These are phyloP conservation scores for Hypericum androsaemum DNA, from an alignment of 345 rosid genomes.

Conservation along the genomic window DNA sequence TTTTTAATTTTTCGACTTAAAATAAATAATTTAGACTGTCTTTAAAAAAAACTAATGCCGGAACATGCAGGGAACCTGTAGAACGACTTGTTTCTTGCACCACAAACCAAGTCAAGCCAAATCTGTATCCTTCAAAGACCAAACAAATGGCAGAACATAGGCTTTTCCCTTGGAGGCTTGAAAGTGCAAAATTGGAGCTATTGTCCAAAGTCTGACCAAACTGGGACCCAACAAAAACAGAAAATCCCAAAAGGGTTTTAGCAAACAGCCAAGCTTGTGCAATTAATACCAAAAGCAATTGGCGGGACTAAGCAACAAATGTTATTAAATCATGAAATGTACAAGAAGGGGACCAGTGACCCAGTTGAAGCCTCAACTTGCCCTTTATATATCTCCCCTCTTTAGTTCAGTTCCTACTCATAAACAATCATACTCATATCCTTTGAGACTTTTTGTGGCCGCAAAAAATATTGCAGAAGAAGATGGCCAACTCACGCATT, in stretches of 20 bases:
- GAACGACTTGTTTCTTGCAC: too few species aligned
- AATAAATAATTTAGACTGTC: too few species aligned
- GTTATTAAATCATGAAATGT: background rate
- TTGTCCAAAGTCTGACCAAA: slow-evolving; percentile 2
- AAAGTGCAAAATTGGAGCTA: slow-evolving; percentile 16
- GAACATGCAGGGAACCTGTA: too few species aligned
- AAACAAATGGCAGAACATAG: slow-evolving; percentile 16
- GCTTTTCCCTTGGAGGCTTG: slow-evolving; percentile 6
- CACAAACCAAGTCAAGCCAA: too few species aligned
- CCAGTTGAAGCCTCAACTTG: slow-evolving; percentile 18
- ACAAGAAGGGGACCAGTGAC: slow-evolving; percentile 18
- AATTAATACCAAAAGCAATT: slow-evolving; percentile 22
- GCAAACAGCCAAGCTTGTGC: slow-evolving; percentile 5
- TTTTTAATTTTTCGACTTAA: too few species aligned
- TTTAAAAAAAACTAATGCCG: too few species aligned
- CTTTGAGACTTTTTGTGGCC: background rate
- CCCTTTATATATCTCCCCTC: slow-evolving; percentile 17
- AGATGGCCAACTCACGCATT: slow-evolving; percentile 54
- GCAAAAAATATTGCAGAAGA: background rate
- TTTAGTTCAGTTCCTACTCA: slow-evolving; percentile 5
- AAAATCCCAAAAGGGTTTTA: background rate
- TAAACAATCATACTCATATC: slow-evolving; percentile 14
- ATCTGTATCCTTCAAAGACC: background rate
- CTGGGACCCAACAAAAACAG: slow-evolving; percentile 3
- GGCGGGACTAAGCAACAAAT: slow-evolving; percentile 25